A percentile compares a stretch with the other conserved stretches of the same genome.
phyloP scores from a whole-genome alignment of 2,329 filamentous ascomycete genomes.

The Trichophyton verrucosum region DNA sequence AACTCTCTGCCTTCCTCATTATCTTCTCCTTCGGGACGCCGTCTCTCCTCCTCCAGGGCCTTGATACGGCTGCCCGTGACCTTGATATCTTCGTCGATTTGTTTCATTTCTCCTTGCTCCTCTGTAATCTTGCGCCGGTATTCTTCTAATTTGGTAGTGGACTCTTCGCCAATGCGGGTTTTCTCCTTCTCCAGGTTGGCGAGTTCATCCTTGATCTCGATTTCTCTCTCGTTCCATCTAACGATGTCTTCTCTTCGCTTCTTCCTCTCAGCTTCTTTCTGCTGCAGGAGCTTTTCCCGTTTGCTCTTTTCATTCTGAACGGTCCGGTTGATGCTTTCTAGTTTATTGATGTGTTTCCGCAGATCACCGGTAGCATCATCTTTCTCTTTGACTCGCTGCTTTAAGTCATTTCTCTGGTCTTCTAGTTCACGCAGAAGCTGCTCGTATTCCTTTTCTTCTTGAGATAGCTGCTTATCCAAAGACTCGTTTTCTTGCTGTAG shows the following conservation, averaged over 20 bases:
- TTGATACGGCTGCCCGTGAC: conserved; percentile 50
- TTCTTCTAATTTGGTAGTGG: conserved; percentile 29
- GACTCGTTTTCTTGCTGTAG: conserved; percentile 78
- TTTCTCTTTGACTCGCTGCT: conserved; percentile 69
- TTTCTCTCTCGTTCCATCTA: conserved; percentile 45
- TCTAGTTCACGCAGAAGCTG: conserved; percentile 55
- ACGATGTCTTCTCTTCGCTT: conserved; percentile 49
- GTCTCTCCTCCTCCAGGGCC: conserved; percentile 47
- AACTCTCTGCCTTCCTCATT: conserved; percentile 41
- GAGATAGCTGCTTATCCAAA: conserved; percentile 51
- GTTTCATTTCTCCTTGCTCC: conserved; percentile 40
- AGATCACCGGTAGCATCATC: conserved; percentile 80
- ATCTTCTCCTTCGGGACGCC: conserved; percentile 37
- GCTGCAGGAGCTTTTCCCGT: conserved; percentile 53
- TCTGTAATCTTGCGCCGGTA: conserved; percentile 34
- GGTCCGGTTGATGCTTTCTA: conserved; percentile 69
- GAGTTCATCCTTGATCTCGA: conserved; percentile 40
- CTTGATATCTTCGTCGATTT: conserved; percentile 49
- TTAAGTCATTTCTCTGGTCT: conserved; percentile 67
- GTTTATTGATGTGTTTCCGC: conserved; percentile 63
- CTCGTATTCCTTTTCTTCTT: conserved; percentile 58
- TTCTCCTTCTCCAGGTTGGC: conserved; percentile 34
- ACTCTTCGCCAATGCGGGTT: conserved; percentile 29
- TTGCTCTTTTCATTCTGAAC: conserved; percentile 68
- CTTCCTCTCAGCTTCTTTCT: conserved; percentile 48